These are phyloP conservation scores for Hyparrhenia diplandra DNA, from an alignment of 176 grass and related monocot genomes.

Conservation along the genomic window DNA sequence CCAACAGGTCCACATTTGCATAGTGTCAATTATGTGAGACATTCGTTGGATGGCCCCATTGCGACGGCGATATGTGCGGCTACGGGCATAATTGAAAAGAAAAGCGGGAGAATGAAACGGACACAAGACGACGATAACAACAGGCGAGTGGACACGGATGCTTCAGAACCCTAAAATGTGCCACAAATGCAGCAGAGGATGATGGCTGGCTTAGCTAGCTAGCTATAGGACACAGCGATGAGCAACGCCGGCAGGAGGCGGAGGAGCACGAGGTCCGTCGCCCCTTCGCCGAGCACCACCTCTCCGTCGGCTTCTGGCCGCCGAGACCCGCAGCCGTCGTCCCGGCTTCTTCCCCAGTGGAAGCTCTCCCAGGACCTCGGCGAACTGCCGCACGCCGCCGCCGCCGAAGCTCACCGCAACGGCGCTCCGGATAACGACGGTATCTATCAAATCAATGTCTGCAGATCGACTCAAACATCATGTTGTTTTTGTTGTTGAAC, in stretches of 20 bases:
- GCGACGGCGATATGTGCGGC: not conserved
- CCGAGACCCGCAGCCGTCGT: not conserved
- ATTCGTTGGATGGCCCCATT: not conserved
- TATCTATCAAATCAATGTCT: not conserved
- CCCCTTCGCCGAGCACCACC: not conserved
- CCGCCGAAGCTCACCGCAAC: not conserved
- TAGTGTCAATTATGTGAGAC: too few relatives aligned
- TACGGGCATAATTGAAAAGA: not conserved
- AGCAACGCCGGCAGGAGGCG: too few relatives aligned
- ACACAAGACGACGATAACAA: not conserved
- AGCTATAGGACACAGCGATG: too few relatives aligned
- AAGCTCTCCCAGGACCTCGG: constrained; percentile 60
- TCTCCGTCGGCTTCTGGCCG: not conserved
- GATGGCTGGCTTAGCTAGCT: too few relatives aligned
- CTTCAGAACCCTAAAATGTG: too few relatives aligned
- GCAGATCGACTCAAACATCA: not conserved
- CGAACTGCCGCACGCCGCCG: constrained; percentile 31
- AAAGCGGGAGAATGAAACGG: not conserved
- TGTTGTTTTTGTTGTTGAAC: not conserved
- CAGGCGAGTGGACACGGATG: not conserved
- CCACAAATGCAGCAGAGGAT: too few relatives aligned
- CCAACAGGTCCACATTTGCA: too few relatives aligned
- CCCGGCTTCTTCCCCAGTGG: constrained; percentile 31
- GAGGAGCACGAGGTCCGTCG: constrained; percentile 15
- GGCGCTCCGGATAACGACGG: not conserved